These are phyloP conservation scores for Zygotorulaspora chibaensis DNA, from an alignment of 805 yeast genomes.

Conservation along the genomic window DNA sequence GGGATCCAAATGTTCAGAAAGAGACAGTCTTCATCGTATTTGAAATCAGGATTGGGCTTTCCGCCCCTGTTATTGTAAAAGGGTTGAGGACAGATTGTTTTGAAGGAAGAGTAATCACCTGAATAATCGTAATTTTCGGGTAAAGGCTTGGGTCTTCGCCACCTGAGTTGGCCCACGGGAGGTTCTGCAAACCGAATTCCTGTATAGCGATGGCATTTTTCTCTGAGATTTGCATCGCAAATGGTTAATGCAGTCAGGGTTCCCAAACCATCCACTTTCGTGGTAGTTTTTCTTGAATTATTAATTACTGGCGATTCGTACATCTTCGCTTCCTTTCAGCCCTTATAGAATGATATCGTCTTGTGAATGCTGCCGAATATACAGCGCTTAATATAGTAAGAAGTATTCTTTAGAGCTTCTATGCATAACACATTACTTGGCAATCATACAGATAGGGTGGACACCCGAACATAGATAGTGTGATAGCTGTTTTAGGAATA, in stretches of 20 bases:
- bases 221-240: conserved; percentile 9
- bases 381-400: not conserved
- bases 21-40: conserved; percentile 35
- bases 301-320: conserved; percentile 16
- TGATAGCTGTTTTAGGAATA: not conserved
- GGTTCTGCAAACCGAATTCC: conserved; percentile 37
- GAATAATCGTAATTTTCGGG: conserved; percentile 37
- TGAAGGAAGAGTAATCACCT: conserved; percentile 37
- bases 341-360: no score
- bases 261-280: conserved; percentile 28
- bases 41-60: conserved; percentile 29
- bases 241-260: conserved; percentile 29
- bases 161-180: conserved; percentile 33
- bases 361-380: not conserved
- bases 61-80: conserved; percentile 10
- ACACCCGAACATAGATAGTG: conserved; percentile 1
- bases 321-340: conserved; percentile 4
- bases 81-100: conserved; percentile 39
- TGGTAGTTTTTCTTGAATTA: conserved; percentile 12
- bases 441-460: conserved; percentile 3
- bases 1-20: conserved; percentile 41
- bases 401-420: no score
- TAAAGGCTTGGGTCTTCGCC: conserved; percentile 33
- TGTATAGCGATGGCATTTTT: conserved; percentile 26
- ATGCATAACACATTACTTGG: not conserved